Evolutionary conservation across 345 rosid species (phyloP).

Genomic region (Reutealis trisperma): DNA sequence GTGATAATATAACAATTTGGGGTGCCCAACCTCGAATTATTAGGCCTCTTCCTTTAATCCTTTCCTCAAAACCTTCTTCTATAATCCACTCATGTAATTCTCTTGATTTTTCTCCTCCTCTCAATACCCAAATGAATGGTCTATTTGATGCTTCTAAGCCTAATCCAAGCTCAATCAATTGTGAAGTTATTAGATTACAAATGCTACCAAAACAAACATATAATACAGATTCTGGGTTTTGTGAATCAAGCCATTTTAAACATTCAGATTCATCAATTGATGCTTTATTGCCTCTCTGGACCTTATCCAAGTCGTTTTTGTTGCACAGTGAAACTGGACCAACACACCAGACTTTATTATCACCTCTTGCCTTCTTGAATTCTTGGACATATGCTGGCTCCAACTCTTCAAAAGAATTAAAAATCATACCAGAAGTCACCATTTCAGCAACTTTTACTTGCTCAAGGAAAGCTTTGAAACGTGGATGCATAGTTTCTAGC

Average conservation of each 20-base stretch:
- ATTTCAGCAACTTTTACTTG: not conserved
- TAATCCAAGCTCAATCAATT: conserved; percentile 15
- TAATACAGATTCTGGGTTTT: conserved; percentile 7
- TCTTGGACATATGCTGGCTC: conserved; percentile 13
- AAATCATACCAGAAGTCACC: not conserved
- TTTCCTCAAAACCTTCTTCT: conserved; percentile 14
- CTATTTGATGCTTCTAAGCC: conserved; percentile 21
- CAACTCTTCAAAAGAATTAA: conserved; percentile 23
- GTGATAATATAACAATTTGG: conserved; percentile 15
- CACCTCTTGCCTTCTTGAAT: not conserved
- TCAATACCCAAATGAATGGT: not conserved
- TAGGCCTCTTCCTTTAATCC: conserved; percentile 16
- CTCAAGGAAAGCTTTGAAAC: not conserved
- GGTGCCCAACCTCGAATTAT: conserved; percentile 21
- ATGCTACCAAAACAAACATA: conserved; percentile 23
- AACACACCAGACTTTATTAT: conserved; percentile 12
- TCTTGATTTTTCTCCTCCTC: conserved; percentile 1
- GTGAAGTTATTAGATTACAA: conserved; percentile 7
- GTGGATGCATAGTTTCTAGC: conserved; percentile 15
- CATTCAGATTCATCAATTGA: conserved; percentile 2
- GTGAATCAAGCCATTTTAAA: not conserved
- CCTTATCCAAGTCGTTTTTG: conserved; percentile 11
- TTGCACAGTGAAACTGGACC: conserved; percentile 24
- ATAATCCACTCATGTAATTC: conserved; percentile 6
- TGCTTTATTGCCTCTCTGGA: conserved; percentile 1